Base-by-base conservation (phyloP, 2,329 filamentous ascomycete genomes). In the Colletotrichum kahawae region DNA sequence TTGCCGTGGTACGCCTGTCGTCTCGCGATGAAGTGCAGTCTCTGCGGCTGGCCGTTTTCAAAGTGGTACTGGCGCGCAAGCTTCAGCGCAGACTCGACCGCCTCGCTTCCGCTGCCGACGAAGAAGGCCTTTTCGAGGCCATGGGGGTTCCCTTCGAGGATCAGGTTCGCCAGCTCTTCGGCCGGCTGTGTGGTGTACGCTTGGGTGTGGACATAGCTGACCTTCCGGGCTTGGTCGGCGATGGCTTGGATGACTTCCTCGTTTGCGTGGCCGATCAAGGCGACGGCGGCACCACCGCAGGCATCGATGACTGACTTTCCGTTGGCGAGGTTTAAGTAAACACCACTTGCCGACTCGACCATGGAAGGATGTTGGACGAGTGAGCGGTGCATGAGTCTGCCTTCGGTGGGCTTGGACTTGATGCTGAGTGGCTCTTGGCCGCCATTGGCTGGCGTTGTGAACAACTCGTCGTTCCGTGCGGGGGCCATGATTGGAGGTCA, bases 1-100 rank as follows among this genome's bases (percentile, higher is more conserved):
- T 87, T 89, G 7, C 88, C 88, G 78, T 90, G 88, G 73, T 89
- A 90, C 6, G 81, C 83, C 76, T 88, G 86, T 24, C 82, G 80
- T 4, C 88, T 79, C 0, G 84, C 81, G n/a, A 90, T 85, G 76
- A 88, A 85, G 59, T 84, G 82, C 6, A 81, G 77, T 4, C 87
- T 80, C 70, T 85, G 68, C 3, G 82, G 78, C 68, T 86, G 78
- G 10, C 82, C 81, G 5, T 79, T 80, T 64, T 89, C 87, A 21
- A 84, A 80, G 76, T 83, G 87, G 77, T 88, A 90, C 77, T 90
- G 88, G 9, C 85, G 79, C 0, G 87, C 87, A 5, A 89, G 78
- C 76, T 90, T 90, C 66, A 90, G 76, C 0, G 86, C 85, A 0
- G 87, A 83, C 73, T 90, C 88, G 10, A 85, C 83, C 0, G 87